Evolutionary conservation across 2,329 filamentous ascomycete species (phyloP).

Genomic region (Didymella arachidicola): DNA sequence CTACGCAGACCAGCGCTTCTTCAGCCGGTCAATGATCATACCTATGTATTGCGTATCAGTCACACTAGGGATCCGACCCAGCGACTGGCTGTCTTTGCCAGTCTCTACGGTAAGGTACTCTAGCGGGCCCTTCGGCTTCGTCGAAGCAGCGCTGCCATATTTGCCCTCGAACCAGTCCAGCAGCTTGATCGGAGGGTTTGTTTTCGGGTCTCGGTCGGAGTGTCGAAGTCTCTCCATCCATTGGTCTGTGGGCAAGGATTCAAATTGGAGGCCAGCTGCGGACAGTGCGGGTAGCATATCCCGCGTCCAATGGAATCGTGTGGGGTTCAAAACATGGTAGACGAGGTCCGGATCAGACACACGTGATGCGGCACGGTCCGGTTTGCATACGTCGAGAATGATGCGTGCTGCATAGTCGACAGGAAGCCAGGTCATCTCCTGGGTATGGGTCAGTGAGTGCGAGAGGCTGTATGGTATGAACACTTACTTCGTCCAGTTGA

Average conservation of each 20-base stretch:
- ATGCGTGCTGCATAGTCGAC: conserved; percentile 54
- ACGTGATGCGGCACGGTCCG: conserved; percentile 1
- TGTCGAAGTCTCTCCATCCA: conserved; percentile 38
- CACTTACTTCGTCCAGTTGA: conserved; percentile 49
- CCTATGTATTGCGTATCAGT: conserved; percentile 25
- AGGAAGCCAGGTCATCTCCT: conserved; percentile 52
- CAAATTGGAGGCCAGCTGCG: conserved; percentile 51
- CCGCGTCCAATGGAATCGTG: conserved; percentile 60
- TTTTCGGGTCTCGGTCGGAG: conserved; percentile 31
- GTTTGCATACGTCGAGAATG: conserved; percentile 33
- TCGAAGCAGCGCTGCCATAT: conserved; percentile 26
- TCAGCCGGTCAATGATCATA: conserved; percentile 28
- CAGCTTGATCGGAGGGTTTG: conserved; percentile 42
- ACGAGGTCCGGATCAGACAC: conserved; percentile 42
- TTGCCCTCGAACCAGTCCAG: conserved; percentile 43
- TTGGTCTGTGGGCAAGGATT: conserved; percentile 29
- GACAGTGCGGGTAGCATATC: conserved; percentile 62
- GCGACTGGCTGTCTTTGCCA: conserved; percentile 22
- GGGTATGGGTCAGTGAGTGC: not conserved
- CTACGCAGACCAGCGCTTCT: conserved; percentile 21
- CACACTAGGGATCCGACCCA: conserved; percentile 24
- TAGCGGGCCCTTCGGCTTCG: conserved; percentile 22
- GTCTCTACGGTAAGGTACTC: conserved; percentile 28
- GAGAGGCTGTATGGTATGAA: not conserved
- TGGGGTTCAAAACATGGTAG: conserved; percentile 63